Evolutionary conservation across 2,329 filamentous ascomycete genomes (phyloP).

Genomic region (Ceratocystis smalleyi): DNA sequence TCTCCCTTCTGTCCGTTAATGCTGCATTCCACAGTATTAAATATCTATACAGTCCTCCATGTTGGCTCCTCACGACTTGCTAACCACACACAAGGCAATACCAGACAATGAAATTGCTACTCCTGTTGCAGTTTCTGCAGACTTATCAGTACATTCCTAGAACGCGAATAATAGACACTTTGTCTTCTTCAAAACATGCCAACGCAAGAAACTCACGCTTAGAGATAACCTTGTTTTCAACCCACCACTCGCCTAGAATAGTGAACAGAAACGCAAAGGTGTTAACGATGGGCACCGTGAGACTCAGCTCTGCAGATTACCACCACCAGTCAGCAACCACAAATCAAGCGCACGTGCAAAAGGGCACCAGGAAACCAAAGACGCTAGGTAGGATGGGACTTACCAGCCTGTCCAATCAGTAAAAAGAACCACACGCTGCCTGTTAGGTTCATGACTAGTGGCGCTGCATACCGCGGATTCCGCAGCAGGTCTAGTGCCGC

Average conservation of each 20-base stretch:
- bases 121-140: conserved; percentile 62
- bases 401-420: conserved; percentile 80
- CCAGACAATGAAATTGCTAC: conserved; percentile 66
- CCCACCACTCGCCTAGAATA: conserved; percentile 86
- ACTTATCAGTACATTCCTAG: neutral
- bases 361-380: neutral
- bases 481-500: conserved; percentile 61
- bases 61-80: conserved; percentile 30
- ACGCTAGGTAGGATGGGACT: conserved; percentile 24
- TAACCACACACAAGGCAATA: conserved; percentile 70
- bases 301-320: conserved; percentile 53
- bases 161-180: conserved; percentile 9
- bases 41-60: neutral
- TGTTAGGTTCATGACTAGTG: conserved; percentile 73
- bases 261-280: conserved; percentile 93
- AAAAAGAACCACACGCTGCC: conserved; percentile 95
- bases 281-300: conserved; percentile 91
- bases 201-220: conserved; percentile 39
- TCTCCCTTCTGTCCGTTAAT: too few relatives aligned
- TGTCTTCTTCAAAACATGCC: neutral
- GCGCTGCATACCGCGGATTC: conserved; percentile 72
- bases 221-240: conserved; percentile 79
- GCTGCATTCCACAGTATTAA: too few relatives aligned
- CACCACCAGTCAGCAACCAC: neutral
- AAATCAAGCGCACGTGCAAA: neutral